phyloP scores from a whole-genome alignment of 306 rosid species.

The Castanea sativa region DNA sequence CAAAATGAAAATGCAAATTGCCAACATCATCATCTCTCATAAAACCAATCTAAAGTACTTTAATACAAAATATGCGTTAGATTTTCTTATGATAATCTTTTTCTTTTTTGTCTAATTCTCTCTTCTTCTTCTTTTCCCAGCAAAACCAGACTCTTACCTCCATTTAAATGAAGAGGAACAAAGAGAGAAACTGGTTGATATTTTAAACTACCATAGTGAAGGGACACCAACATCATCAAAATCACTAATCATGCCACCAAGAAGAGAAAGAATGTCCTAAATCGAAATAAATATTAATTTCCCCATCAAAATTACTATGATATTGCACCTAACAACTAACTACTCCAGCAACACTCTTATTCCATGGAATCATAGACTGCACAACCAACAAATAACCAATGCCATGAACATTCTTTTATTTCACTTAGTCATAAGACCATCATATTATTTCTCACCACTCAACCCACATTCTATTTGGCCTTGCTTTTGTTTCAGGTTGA shows the following conservation, averaged over 20 bases:
- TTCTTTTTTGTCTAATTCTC: background rate
- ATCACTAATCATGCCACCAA: no score
- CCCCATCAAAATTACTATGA: background rate
- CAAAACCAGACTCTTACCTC: background rate
- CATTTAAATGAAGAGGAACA: background rate
- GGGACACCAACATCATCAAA: no score
- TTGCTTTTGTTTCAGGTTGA: background rate
- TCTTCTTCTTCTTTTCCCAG: background rate
- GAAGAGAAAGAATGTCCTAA: background rate
- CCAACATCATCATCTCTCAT: background rate
- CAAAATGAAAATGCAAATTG: background rate
- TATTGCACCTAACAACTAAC: background rate
- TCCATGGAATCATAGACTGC: no score
- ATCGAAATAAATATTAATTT: background rate
- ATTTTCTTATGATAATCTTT: background rate
- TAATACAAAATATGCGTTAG: background rate
- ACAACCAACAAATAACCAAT: no score
- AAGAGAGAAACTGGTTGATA: background rate
- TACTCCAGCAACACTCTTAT: no score
- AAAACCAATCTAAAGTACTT: background rate
- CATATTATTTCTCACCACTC: background rate
- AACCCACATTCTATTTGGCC: background rate
- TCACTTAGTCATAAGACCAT: background rate
- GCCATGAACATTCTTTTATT: background rate
- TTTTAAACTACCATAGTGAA: background rate